phyloP scores from a whole-genome alignment of 2,329 filamentous ascomycete species.

The Epichloe scottii region DNA sequence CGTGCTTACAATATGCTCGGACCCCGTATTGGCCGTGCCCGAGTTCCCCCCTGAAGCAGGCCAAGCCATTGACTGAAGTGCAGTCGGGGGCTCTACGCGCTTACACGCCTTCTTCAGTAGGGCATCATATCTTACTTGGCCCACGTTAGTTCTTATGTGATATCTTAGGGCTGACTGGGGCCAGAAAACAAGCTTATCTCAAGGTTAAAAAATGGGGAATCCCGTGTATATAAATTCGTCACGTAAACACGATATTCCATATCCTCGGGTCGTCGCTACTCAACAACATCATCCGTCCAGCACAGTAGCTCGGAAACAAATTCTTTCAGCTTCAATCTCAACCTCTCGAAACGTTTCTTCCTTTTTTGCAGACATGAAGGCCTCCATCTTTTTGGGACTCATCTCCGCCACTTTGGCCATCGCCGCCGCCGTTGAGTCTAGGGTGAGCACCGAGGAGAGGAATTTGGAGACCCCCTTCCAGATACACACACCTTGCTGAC shows the following conservation, averaged over 20 bases:
- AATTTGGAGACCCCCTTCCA: no score
- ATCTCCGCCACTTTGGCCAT: neutral
- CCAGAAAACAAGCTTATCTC: neutral
- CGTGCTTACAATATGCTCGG: no score
- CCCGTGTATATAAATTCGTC: neutral
- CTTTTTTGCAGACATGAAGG: neutral
- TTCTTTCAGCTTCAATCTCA: neutral
- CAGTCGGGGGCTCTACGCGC: no score
- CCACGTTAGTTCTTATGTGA: neutral
- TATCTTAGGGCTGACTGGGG: neutral
- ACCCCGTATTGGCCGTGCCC: no score
- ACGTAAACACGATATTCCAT: neutral
- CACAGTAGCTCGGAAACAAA: no score
- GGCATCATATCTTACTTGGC: neutral
- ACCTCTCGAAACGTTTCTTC: neutral
- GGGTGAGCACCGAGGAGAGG: neutral
- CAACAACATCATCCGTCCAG: no score
- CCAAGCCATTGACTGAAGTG: no score
- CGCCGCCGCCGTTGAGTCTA: neutral
- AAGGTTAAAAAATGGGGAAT: neutral
- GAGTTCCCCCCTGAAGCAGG: no score
- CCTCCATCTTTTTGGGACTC: neutral
- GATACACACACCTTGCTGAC: neutral
- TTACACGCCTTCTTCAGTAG: no score
- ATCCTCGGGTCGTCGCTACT: no score